These are phyloP conservation scores for Aureobasidium uvarum DNA, from an alignment of 2,329 filamentous ascomycete genomes.

Conservation along the genomic window DNA sequence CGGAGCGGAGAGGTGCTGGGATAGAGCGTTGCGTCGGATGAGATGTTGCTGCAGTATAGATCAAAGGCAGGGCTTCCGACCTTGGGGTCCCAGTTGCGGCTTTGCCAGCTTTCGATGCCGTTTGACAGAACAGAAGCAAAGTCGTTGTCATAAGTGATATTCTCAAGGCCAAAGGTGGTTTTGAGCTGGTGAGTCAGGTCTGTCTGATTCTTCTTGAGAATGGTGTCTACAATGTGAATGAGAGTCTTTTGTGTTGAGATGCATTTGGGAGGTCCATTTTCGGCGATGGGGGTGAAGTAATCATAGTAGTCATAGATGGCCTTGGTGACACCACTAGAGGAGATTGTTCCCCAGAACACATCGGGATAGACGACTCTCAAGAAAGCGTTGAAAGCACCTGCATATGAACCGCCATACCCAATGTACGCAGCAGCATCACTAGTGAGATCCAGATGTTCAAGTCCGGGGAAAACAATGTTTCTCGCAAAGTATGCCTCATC, in stretches of 20 bases:
- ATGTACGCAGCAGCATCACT: conserved; percentile 68
- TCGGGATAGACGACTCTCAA: conserved; percentile 74
- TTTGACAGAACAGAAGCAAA: conserved; percentile 10
- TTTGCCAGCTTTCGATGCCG: conserved; percentile 51
- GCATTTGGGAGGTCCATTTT: conserved; percentile 61
- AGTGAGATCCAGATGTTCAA: conserved; percentile 66
- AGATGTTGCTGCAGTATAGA: conserved; percentile 58
- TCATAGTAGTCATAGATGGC: conserved; percentile 75
- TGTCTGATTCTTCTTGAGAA: conserved; percentile 51
- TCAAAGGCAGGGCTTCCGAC: conserved; percentile 51
- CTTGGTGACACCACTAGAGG: conserved; percentile 74
- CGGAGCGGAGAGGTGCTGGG: conserved; percentile 41
- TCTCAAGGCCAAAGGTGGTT: conserved; percentile 51
- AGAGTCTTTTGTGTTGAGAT: conserved; percentile 62
- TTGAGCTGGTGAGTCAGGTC: conserved; percentile 51
- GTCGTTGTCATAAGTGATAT: conserved; percentile 41
- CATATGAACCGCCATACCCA: conserved; percentile 80
- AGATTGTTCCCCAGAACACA: conserved; percentile 74
- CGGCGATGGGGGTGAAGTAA: conserved; percentile 59
- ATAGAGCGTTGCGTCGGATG: conserved; percentile 47
- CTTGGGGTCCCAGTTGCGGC: conserved; percentile 59
- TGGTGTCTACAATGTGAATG: conserved; percentile 58
- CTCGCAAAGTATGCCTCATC: conserved; percentile 79
- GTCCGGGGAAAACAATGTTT: conserved; percentile 67
- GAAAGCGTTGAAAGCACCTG: conserved; percentile 75